These are phyloP conservation scores for Didymella sp. DNA, from an alignment of 2,329 filamentous ascomycete species.

Conservation along the genomic window DNA sequence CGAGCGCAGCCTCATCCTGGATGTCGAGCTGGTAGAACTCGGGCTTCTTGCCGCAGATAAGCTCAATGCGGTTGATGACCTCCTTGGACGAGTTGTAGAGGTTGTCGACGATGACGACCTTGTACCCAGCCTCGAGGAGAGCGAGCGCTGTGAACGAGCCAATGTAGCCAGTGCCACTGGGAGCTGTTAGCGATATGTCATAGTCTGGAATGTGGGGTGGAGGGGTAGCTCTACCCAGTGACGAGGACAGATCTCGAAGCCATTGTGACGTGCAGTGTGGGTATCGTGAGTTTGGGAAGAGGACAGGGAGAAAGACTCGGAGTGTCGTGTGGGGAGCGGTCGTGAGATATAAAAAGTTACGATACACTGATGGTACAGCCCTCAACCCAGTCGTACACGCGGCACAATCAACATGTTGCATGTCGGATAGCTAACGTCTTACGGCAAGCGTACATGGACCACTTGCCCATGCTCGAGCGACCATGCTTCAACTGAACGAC, in stretches of 20 bases:
- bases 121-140: conserved; percentile 91
- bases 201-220: conserved; percentile 31
- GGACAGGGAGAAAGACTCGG: background rate
- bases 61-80: conserved; percentile 91
- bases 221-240: conserved; percentile 74
- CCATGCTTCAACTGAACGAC: conserved; percentile 1
- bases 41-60: conserved; percentile 87
- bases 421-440: conserved; percentile 30
- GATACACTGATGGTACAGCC: conserved; percentile 21
- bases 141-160: conserved; percentile 95
- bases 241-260: conserved; percentile 86
- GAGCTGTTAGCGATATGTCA: conserved; percentile 11
- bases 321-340: conserved; percentile 8
- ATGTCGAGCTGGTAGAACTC: conserved; percentile 86
- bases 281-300: background rate
- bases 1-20: conserved; percentile 81
- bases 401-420: background rate
- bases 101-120: conserved; percentile 95
- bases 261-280: conserved; percentile 59
- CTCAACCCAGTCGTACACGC: conserved; percentile 18
- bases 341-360: conserved; percentile 29
- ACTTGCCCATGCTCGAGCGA: background rate
- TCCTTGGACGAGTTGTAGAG: conserved; percentile 96
- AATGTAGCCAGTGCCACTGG: conserved; percentile 97
- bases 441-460: conserved; percentile 11